phyloP scores from a whole-genome alignment of 768 basidiomycete genomes.

The Cystobasidium tubakii region DNA sequence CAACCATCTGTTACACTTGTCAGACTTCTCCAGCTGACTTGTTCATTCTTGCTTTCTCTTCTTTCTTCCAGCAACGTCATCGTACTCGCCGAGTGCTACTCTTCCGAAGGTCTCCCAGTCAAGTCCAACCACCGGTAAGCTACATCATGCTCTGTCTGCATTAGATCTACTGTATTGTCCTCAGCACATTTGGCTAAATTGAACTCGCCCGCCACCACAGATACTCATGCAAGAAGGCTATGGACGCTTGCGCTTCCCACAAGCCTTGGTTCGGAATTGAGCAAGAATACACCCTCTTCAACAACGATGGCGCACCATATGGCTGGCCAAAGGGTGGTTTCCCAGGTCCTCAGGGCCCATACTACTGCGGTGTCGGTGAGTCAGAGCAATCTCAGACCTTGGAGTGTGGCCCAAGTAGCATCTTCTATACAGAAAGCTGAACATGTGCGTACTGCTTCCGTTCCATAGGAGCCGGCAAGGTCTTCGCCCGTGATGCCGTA shows the following conservation, averaged over 20 bases:
- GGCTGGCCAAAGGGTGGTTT: constrained; percentile 99
- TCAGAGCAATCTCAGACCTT: constrained; percentile 37
- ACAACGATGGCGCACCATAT: constrained; percentile 77
- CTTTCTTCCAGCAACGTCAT: constrained; percentile 43
- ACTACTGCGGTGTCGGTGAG: constrained; percentile 97
- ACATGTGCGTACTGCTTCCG: constrained; percentile 21
- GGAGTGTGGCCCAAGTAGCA: not conserved
- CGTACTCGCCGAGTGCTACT: constrained; percentile 83
- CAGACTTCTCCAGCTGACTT: not conserved
- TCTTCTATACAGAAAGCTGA: not conserved
- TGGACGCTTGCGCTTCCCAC: constrained; percentile 77
- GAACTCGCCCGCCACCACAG: not conserved
- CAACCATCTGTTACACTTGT: not conserved
- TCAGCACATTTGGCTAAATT: not conserved
- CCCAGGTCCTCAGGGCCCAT: constrained; percentile 98
- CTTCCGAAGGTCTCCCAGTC: constrained; percentile 90
- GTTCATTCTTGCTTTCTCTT: not conserved
- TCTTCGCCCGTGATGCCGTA: constrained; percentile 95
- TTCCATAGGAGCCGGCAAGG: constrained; percentile 78
- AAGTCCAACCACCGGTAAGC: constrained; percentile 75
- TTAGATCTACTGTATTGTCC: not conserved
- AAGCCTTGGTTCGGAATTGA: constrained; percentile 97
- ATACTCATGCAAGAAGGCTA: constrained; percentile 85
- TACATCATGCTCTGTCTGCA: not conserved
- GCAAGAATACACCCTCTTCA: constrained; percentile 98